These are phyloP conservation scores for Suhomyces ambrosiae DNA, from an alignment of 1,139 yeast species.

Conservation along the genomic window DNA sequence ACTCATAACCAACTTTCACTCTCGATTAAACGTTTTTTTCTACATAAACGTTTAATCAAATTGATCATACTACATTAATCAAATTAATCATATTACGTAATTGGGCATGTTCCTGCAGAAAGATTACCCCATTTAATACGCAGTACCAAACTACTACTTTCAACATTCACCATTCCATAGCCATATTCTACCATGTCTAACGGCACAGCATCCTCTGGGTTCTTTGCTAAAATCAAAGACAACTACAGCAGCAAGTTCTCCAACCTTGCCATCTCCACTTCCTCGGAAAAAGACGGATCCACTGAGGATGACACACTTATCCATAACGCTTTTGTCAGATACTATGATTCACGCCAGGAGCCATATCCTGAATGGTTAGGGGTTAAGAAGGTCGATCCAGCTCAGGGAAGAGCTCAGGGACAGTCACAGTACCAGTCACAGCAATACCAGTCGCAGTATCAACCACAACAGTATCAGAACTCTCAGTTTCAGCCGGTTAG, in stretches of 20 bases:
- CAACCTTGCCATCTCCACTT: conserved; percentile 32
- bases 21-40: no score
- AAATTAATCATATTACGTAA: no score
- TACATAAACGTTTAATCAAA: no score
- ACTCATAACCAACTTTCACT: no score
- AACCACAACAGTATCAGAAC: conserved; percentile 12
- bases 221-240: conserved; percentile 42
- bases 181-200: conserved; percentile 4
- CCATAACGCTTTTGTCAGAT: conserved; percentile 48
- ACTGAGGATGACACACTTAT: conserved; percentile 44
- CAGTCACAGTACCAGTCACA: conserved; percentile 13
- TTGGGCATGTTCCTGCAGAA: no score
- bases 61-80: no score
- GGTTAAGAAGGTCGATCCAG: conserved; percentile 18
- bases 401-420: conserved; percentile 1
- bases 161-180: background rate
- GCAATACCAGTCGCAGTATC: conserved; percentile 10
- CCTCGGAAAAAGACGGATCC: conserved; percentile 42
- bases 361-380: conserved; percentile 53
- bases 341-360: conserved; percentile 34
- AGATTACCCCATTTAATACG: no score
- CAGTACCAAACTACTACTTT: background rate
- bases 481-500: conserved; percentile 34
- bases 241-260: conserved; percentile 40
- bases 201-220: conserved; percentile 15